Evolutionary conservation across 2,329 filamentous ascomycete genomes (phyloP).

Genomic region (Penicillium olsonii): DNA sequence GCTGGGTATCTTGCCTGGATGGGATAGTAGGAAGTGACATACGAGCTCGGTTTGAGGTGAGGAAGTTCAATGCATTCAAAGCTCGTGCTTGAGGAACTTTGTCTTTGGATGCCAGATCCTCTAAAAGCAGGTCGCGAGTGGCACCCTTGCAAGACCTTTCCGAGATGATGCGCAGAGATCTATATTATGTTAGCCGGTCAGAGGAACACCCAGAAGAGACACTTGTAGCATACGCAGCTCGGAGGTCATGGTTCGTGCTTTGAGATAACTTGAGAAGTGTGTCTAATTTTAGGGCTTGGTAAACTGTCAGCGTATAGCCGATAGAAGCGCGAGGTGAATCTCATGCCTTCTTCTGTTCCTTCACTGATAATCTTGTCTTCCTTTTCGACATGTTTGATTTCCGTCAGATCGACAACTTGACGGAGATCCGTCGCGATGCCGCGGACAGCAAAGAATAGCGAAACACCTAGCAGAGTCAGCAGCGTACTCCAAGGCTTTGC

Average conservation of each 20-base stretch:
- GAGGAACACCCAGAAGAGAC: neutral
- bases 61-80: constrained; percentile 45
- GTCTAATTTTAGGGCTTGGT: constrained; percentile 58
- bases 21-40: constrained; percentile 15
- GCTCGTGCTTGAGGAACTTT: constrained; percentile 41
- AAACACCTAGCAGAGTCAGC: constrained; percentile 32
- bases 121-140: constrained; percentile 42
- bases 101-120: constrained; percentile 44
- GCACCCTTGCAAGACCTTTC: constrained; percentile 46
- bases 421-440: constrained; percentile 57
- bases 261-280: constrained; percentile 68
- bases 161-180: constrained; percentile 49
- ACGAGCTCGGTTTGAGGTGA: constrained; percentile 44
- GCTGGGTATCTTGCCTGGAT: neutral
- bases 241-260: constrained; percentile 72
- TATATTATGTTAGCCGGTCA: constrained; percentile 54
- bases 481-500: rapidly evolving
- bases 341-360: constrained; percentile 67
- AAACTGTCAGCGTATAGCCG: constrained; percentile 20
- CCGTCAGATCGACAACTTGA: constrained; percentile 48
- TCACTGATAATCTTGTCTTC: constrained; percentile 74
- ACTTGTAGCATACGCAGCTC: constrained; percentile 64
- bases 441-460: constrained; percentile 54
- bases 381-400: constrained; percentile 64
- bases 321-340: neutral